Base-by-base conservation (phyloP, 2,329 filamentous ascomycete genomes). In the Knufia fluminis region DNA sequence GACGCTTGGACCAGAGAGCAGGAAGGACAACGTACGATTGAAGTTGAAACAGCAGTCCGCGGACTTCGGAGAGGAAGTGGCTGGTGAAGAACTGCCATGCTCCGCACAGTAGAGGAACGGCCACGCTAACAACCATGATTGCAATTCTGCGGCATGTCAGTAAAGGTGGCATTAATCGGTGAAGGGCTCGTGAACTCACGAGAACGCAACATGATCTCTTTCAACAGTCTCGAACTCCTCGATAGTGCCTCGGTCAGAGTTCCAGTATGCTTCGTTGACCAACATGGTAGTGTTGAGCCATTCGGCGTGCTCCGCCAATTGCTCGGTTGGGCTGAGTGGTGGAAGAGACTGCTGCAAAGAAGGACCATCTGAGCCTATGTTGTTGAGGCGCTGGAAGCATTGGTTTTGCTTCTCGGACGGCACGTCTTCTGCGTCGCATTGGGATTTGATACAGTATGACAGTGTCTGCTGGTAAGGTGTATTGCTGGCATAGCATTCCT, bases 271-370 rank as follows among this genome's bases (percentile, higher is more conserved):
- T 10, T 50, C 48, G 38, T 60, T 59, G 12, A 67, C 63, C 31
- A 66, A 51, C 10, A 59, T 63, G 9, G 64, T 64, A 4, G 36
- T 39, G 41, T 62, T 63, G 16, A 68, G 58, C 54, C 61, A 59
- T 46, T 56, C 57, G 3, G 59, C 60, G 17, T 62, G 51, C 4
- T 43, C 42, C 4, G 52, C 16, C 24, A 66, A 52, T 17, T 60
- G 56, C 16, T 47, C 48, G 31, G 52, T 56, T 1, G 59, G 60
- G 7, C 54, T 32, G n/a, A 43, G 45, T 9, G 17, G 16, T 0
- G 60, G 59, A 7, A 66, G 48, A 10, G 62, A 55, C 23, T 58
- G 47, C n/a, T 58, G 40, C 28, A 63, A 63, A 14, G 57, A 57
- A 14, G 57, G 55, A 17, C 55, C 45, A 8, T 52, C 46, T 2